Evolutionary conservation across 345 rosid species (phyloP), one percentile per base, ranked within the genome.

Genomic region (Gossypium ekmanianum): DNA sequence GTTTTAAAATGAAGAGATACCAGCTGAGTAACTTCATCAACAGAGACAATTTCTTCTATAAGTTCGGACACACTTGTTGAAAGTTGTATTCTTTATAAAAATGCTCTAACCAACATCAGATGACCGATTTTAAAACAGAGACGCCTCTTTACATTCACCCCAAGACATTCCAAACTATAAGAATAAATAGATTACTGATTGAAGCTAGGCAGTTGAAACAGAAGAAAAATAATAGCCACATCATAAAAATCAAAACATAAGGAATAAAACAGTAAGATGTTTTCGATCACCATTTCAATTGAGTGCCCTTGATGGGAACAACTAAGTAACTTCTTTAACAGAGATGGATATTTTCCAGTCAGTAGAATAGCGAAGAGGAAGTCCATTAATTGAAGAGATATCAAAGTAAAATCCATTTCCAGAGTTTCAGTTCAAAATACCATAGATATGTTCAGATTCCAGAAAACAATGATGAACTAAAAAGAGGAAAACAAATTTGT

Each of bases 361-460:
- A 47, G 56, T 12, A 67, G 34, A 67, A 66, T 44, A 44, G 11
- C 9, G 2, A 22, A 20, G 2, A 66, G 22, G 26, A 43, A 18
- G 54, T 20, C 20, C 27, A 64, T 20, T 22, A 68, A 50, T 34
- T 4, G 44, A 48, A 26, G 41, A 24, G 44, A 50, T 2, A 68
- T 68, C 41, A 68, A 45, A 68, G 34, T 11, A 68, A 68, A 68
- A 48, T 47, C 57, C 26, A 10, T 14, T 48, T 14, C 44, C 58
- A 68, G 13, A 3, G 72, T 50, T 24, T 27, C 24, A 68, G 44
- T 50, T 68, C 44, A 50, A 68, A 68, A 16, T 26, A 68, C 72
- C 72, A 50, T 11, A 16, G 43, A 50, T 26, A 68, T 14, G 22
- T 48, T 48, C 72, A 68, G 58, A 48, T 68, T 50, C 20, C 43